Evolutionary conservation across 129 eudicot genomes (phyloP).

Genomic region (Chrysanthemum lavandulifolium): DNA sequence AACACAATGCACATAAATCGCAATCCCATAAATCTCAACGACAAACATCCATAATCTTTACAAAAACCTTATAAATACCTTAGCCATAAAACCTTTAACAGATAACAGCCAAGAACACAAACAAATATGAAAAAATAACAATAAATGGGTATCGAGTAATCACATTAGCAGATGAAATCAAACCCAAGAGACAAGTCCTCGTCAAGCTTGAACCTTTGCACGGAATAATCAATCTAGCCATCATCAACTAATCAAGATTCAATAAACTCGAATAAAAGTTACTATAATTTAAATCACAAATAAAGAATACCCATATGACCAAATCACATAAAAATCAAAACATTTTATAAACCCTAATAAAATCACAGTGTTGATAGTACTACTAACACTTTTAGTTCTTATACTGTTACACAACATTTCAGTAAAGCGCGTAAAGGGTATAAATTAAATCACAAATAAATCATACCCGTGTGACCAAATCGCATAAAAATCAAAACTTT

Average conservation of each 20-base stretch:
- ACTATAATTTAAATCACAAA: constrained; percentile 9
- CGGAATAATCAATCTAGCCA: constrained; percentile 94
- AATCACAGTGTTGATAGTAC: too few relatives aligned
- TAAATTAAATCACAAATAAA: too few relatives aligned
- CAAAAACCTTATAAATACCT: not conserved
- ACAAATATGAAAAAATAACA: not conserved
- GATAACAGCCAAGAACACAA: constrained; percentile 11
- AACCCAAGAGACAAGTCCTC: constrained; percentile 80
- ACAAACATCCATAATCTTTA: not conserved
- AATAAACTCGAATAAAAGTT: constrained; percentile 30
- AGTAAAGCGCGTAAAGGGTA: too few relatives aligned
- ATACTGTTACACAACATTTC: too few relatives aligned
- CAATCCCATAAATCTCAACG: too few relatives aligned
- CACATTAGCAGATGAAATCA: constrained; percentile 84
- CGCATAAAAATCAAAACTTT: too few relatives aligned
- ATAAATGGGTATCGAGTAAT: constrained; percentile 41
- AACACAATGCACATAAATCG: too few relatives aligned
- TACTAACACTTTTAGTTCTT: too few relatives aligned
- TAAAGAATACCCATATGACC: constrained; percentile 37
- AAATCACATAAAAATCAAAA: constrained; percentile 21
- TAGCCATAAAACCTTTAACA: not conserved
- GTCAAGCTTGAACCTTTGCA: constrained; percentile 71
- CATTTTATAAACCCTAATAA: constrained; percentile 1
- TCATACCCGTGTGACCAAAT: too few relatives aligned
- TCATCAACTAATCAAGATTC: constrained; percentile 39